These are phyloP conservation scores for Rosa chinensis DNA, from an alignment of 306 rosid species.

Conservation along the genomic window DNA sequence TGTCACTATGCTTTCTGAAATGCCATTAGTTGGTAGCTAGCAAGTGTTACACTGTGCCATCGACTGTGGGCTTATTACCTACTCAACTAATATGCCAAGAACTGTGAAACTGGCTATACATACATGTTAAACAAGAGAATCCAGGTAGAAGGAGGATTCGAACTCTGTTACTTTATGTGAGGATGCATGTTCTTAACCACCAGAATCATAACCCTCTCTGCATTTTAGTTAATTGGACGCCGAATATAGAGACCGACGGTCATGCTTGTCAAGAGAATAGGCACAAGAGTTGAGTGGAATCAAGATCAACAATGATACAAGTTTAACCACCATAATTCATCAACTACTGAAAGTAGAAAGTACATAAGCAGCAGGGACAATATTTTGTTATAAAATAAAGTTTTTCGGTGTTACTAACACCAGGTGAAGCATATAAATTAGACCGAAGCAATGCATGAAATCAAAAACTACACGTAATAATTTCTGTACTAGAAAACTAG, in stretches of 20 bases:
- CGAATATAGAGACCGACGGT: background rate
- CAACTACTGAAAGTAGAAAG: background rate
- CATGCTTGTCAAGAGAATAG: background rate
- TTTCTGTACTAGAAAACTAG: background rate
- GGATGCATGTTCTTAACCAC: background rate
- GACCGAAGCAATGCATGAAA: background rate
- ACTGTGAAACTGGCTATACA: background rate
- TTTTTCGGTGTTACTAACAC: background rate
- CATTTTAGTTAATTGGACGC: background rate
- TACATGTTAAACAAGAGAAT: background rate
- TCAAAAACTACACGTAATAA: background rate
- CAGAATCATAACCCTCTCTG: background rate
- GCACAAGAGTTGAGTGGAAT: background rate
- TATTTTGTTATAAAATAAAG: background rate
- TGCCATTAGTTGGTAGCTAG: background rate
- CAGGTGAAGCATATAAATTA: too few species aligned
- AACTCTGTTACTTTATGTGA: background rate
- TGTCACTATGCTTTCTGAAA: background rate
- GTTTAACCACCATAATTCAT: background rate
- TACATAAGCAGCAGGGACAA: background rate
- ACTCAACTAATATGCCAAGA: background rate
- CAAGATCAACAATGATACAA: background rate
- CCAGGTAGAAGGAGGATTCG: background rate
- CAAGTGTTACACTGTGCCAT: background rate
- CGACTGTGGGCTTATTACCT: background rate